Percentiles rank a stretch among this genome's conserved stretches.
phyloP scores from a whole-genome alignment of 108 stramenopile genomes.

The Cyclotella sp. region DNA sequence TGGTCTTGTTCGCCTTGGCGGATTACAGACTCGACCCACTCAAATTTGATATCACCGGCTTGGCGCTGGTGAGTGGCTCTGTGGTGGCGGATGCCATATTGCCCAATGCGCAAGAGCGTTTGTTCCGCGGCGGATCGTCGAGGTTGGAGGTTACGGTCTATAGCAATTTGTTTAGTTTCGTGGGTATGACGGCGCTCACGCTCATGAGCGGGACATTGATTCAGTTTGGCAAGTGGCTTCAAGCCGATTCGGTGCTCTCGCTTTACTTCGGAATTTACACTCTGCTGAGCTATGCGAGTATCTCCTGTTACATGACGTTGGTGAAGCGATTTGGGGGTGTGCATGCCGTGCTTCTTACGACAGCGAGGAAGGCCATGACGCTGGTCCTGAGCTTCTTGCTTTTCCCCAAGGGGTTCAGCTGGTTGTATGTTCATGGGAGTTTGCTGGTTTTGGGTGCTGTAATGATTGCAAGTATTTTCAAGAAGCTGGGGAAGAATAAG shows the following conservation, averaged over 20 bases:
- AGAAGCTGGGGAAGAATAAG: conserved; percentile 49
- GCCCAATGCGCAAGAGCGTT: conserved; percentile 73
- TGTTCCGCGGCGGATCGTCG: conserved; percentile 50
- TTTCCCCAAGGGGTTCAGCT: conserved; percentile 77
- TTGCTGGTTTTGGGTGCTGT: conserved; percentile 70
- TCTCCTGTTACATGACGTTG: conserved; percentile 73
- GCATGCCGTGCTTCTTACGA: conserved; percentile 67
- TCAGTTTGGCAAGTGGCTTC: conserved; percentile 31
- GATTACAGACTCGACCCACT: conserved; percentile 61
- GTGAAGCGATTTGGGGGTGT: conserved; percentile 80
- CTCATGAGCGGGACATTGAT: conserved; percentile 54
- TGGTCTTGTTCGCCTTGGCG: conserved; percentile 68
- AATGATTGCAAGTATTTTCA: conserved; percentile 58
- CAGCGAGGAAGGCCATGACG: conserved; percentile 75
- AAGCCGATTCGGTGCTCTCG: conserved; percentile 28
- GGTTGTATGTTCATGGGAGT: conserved; percentile 68
- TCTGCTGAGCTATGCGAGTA: conserved; percentile 62
- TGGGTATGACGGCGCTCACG: conserved; percentile 60
- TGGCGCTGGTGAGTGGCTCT: conserved; percentile 58
- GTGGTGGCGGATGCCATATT: conserved; percentile 68
- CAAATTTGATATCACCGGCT: conserved; percentile 54
- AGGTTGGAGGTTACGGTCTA: conserved; percentile 74
- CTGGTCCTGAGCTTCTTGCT: conserved; percentile 68
- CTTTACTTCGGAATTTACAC: conserved; percentile 54
- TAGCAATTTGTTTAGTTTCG: conserved; percentile 63